Percentiles rank a stretch among this genome's conserved stretches.
phyloP scores from a whole-genome alignment of 2,329 filamentous ascomycete genomes.

The Proliferodiscus dingleyae region DNA sequence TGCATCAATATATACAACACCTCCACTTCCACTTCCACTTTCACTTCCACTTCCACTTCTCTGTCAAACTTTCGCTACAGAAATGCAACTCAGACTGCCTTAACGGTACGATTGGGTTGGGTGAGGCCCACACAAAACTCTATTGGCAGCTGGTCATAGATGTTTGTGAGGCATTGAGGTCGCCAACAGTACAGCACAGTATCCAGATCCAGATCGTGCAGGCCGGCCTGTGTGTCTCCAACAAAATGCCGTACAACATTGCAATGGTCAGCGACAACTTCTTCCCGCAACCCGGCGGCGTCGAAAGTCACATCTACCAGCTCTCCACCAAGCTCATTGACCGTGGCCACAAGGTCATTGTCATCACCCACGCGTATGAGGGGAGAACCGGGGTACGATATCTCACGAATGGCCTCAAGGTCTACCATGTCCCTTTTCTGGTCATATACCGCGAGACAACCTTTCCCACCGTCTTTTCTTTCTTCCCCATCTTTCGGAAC shows the following conservation, averaged over 20 bases:
- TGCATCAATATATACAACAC: too few relatives aligned
- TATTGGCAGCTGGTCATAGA: too few relatives aligned
- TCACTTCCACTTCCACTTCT: too few relatives aligned
- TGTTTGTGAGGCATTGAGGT: too few relatives aligned
- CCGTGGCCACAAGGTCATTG: constrained; percentile 94
- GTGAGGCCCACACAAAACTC: too few relatives aligned
- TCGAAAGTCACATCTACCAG: constrained; percentile 98
- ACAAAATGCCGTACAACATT: constrained; percentile 53
- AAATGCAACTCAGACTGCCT: too few relatives aligned
- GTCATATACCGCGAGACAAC: constrained; percentile 92
- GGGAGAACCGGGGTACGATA: constrained; percentile 90
- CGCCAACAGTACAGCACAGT: neutral
- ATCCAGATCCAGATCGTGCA: neutral
- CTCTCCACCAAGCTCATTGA: constrained; percentile 94
- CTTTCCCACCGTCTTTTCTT: constrained; percentile 96
- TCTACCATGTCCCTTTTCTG: constrained; percentile 95
- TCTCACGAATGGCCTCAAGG: constrained; percentile 94
- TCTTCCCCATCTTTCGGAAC: constrained; percentile 96
- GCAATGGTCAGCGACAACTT: constrained; percentile 99
- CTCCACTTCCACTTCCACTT: too few relatives aligned
- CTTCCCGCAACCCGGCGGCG: constrained; percentile 92
- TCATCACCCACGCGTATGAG: constrained; percentile 93
- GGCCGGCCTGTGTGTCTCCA: neutral
- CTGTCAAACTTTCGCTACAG: too few relatives aligned
- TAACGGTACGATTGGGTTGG: too few relatives aligned